Conservation (phyloP, 805 yeast species). For the Kuraishia borneana region DNA sequence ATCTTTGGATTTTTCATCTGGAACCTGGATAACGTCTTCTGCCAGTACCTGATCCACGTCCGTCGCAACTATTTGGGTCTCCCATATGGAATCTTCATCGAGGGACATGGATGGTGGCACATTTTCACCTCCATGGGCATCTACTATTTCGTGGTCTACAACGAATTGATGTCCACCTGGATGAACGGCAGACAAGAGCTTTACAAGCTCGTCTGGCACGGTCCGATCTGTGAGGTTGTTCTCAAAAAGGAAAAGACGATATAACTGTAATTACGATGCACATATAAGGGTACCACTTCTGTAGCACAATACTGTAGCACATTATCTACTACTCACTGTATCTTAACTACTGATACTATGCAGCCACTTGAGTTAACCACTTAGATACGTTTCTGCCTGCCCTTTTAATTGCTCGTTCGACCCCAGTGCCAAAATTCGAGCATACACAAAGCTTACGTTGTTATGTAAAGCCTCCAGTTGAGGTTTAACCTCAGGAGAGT, state of each 20-base stretch:
- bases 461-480: neutral
- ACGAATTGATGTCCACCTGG: slow-evolving; percentile 64
- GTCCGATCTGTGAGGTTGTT: slow-evolving; percentile 41
- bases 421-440: neutral
- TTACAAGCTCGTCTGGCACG: slow-evolving; percentile 47
- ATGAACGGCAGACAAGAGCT: slow-evolving; percentile 44
- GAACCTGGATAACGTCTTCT: slow-evolving; percentile 82
- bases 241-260: slow-evolving; percentile 9
- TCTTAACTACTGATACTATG: neutral
- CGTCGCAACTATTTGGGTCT: slow-evolving; percentile 57
- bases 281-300: neutral
- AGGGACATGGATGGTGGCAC: slow-evolving; percentile 99
- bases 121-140: slow-evolving; percentile 78
- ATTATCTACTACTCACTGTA: neutral
- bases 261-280: neutral
- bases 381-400: neutral
- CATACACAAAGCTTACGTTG: neutral
- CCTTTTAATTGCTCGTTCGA: neutral
- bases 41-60: slow-evolving; percentile 41
- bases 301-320: neutral
- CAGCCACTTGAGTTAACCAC: neutral
- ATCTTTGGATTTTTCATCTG: slow-evolving; percentile 70
- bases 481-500: neutral
- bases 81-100: slow-evolving; percentile 79
- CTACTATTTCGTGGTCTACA: slow-evolving; percentile 70